Percentiles rank a stretch among this genome's conserved stretches.
These are phyloP conservation scores for Chionographis japonica DNA, from an alignment of 106 monocot genomes.

Conservation along the genomic window DNA sequence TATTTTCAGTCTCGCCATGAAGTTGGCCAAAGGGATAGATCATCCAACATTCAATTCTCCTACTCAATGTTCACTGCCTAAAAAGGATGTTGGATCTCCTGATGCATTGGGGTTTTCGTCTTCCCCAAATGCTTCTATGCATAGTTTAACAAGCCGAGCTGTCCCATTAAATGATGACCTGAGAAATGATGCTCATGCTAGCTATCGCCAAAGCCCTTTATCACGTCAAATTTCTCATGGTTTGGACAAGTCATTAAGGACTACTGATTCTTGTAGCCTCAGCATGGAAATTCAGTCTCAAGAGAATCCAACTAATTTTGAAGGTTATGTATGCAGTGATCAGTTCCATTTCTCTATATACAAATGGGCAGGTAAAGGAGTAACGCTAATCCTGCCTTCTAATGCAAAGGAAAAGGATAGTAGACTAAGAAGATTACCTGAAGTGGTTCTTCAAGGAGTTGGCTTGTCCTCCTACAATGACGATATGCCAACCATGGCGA, in stretches of 20 bases:
- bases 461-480: constrained; percentile 44
- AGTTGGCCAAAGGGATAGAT: constrained; percentile 24
- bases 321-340: constrained; percentile 16
- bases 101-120: constrained; percentile 21
- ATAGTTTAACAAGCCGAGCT: constrained; percentile 18
- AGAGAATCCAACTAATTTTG: constrained; percentile 30
- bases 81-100: constrained; percentile 19
- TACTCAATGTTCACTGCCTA: not conserved
- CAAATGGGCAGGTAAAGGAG: constrained; percentile 90
- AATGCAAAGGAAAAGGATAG: constrained; percentile 25
- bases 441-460: constrained; percentile 49
- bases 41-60: constrained; percentile 23
- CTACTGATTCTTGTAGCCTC: constrained; percentile 4
- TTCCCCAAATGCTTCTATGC: constrained; percentile 21
- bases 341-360: constrained; percentile 89
- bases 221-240: constrained; percentile 30
- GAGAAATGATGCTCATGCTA: constrained; percentile 18
- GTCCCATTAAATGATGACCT: constrained; percentile 16
- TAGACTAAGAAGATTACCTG: constrained; percentile 47
- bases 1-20: constrained; percentile 29
- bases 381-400: constrained; percentile 49
- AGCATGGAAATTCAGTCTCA: constrained; percentile 9
- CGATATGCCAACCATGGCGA: constrained; percentile 19
- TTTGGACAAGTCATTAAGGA: constrained; percentile 18
- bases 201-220: constrained; percentile 30